Conservation (phyloP, 805 yeast species). For the Kodamaea restingae region DNA sequence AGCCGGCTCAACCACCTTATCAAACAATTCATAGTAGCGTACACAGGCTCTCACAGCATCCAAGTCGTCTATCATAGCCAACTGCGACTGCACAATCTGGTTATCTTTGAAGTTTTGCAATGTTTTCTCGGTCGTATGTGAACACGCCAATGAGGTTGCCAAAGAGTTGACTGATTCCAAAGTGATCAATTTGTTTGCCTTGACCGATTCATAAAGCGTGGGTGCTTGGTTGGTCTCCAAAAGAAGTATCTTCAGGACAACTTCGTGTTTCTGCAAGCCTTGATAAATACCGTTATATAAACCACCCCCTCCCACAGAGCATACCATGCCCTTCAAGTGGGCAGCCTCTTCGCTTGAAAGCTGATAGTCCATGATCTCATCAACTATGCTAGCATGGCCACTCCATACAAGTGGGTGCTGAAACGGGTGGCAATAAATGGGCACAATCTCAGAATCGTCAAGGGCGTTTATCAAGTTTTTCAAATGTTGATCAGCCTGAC, state of each 20-base stretch:
- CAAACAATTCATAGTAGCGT: constrained; percentile 47
- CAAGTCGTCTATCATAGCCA: constrained; percentile 40
- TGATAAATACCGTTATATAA: constrained; percentile 48
- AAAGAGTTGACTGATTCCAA: constrained; percentile 48
- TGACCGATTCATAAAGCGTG: constrained; percentile 49
- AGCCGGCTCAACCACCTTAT: constrained; percentile 61
- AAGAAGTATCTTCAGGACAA: constrained; percentile 32
- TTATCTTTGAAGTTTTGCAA: constrained; percentile 32
- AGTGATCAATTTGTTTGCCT: constrained; percentile 40
- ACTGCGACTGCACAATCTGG: constrained; percentile 14
- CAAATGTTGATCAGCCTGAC: constrained; percentile 48
- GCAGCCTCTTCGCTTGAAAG: constrained; percentile 15
- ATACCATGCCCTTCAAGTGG: constrained; percentile 42
- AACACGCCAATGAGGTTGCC: constrained; percentile 64
- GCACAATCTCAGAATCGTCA: constrained; percentile 18
- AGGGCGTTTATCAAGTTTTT: constrained; percentile 20
- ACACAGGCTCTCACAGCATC: constrained; percentile 55
- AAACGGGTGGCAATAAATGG: constrained; percentile 55
- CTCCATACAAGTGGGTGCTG: constrained; percentile 51
- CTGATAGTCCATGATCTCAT: constrained; percentile 36
- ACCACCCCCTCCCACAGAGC: constrained; percentile 60
- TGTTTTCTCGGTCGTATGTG: constrained; percentile 49
- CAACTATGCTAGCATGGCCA: constrained; percentile 48
- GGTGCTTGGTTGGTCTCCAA: constrained; percentile 65
- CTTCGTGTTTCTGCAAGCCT: constrained; percentile 37